Evolutionary conservation across 2,329 filamentous ascomycete genomes (phyloP).

Genomic region (Byssochlamys sp.): DNA sequence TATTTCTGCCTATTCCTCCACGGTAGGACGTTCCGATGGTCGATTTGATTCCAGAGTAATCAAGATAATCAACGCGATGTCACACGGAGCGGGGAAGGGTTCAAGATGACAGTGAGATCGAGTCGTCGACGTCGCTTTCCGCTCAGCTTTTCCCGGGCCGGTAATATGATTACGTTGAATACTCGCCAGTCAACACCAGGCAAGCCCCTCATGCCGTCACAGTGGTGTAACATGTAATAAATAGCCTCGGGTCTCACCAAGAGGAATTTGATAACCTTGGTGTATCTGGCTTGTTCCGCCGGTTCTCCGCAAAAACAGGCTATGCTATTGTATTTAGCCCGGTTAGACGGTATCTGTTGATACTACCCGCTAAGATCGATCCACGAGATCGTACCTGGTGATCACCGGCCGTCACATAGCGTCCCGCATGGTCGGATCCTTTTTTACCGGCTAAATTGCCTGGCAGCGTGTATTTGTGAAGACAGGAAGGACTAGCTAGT

Average conservation of each 20-base stretch:
- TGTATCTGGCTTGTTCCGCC: neutral
- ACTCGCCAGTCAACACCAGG: neutral
- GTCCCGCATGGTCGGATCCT: neutral
- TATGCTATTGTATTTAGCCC: neutral
- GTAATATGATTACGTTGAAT: neutral
- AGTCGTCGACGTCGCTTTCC: neutral
- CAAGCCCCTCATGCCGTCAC: neutral
- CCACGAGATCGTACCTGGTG: neutral
- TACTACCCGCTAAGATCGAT: neutral
- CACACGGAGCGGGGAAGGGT: neutral
- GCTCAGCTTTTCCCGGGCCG: neutral
- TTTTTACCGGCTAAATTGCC: neutral
- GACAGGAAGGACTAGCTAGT: neutral
- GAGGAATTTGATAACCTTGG: too few species aligned
- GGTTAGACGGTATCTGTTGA: neutral
- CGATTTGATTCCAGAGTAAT: neutral
- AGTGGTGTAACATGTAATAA: neutral
- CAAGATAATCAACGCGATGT: neutral
- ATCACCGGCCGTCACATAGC: neutral
- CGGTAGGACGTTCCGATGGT: neutral
- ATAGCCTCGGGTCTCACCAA: too few species aligned
- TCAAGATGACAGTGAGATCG: neutral
- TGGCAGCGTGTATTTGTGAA: neutral
- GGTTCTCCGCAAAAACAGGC: neutral
- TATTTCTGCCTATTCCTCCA: neutral